Percentiles rank a stretch among this genome's conserved stretches.
These are phyloP conservation scores for Limonium bicolor DNA, from an alignment of 148 eudicot genomes.

Conservation along the genomic window DNA sequence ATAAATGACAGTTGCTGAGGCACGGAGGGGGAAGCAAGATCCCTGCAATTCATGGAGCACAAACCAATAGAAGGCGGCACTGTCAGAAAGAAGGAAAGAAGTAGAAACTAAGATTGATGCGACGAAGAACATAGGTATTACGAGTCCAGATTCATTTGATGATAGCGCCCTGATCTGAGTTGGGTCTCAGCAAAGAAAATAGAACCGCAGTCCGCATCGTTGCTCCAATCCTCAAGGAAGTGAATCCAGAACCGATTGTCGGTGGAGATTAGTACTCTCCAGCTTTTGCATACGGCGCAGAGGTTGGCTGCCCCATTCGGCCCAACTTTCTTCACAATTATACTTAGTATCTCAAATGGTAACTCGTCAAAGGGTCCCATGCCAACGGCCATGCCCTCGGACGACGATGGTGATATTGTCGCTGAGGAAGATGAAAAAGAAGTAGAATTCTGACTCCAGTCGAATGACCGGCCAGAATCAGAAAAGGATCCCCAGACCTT, in stretches of 20 bases:
- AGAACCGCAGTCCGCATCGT: slow-evolving; percentile 63
- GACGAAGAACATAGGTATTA: no score
- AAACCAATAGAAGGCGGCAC: no score
- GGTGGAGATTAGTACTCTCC: slow-evolving; percentile 29
- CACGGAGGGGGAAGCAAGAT: neutral
- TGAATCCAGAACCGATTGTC: slow-evolving; percentile 62
- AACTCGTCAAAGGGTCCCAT: slow-evolving; percentile 49
- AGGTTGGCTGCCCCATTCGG: slow-evolving; percentile 51
- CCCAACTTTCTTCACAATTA: slow-evolving; percentile 37
- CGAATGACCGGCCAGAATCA: no score
- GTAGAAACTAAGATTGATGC: neutral
- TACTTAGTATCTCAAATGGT: slow-evolving; percentile 40
- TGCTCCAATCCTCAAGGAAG: slow-evolving; percentile 37
- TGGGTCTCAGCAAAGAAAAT: slow-evolving; percentile 50
- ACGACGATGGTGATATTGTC: no score
- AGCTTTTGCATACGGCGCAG: slow-evolving; percentile 35
- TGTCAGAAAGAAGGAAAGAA: neutral
- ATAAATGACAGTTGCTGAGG: slow-evolving; percentile 40
- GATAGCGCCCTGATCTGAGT: slow-evolving; percentile 35
- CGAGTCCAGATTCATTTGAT: no score
- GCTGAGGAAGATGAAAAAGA: no score
- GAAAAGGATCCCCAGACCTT: no score
- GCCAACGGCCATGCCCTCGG: no score
- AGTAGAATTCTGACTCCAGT: no score
- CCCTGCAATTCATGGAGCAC: neutral